phyloP scores from a whole-genome alignment of 2,329 filamentous ascomycete species.

The Stachybotrys elegans region DNA sequence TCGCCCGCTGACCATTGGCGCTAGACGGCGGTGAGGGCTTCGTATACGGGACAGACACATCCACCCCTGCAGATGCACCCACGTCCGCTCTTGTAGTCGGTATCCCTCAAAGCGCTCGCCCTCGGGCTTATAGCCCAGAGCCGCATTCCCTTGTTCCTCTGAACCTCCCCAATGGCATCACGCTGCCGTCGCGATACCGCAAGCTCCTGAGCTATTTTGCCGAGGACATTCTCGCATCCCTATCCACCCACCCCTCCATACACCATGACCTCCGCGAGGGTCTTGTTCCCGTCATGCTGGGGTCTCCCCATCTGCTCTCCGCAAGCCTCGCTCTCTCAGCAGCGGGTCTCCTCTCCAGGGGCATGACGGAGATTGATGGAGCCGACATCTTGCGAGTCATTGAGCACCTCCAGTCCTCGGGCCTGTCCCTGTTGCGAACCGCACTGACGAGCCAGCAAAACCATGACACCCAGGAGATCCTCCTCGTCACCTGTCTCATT shows the following conservation, averaged over 20 bases:
- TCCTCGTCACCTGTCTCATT: slow-evolving; percentile 21
- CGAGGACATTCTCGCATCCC: slow-evolving; percentile 16
- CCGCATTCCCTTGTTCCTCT: slow-evolving; percentile 9
- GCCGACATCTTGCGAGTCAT: slow-evolving; percentile 12
- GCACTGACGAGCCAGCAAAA: slow-evolving; percentile 14
- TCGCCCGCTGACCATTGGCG: too few relatives aligned
- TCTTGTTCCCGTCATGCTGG: slow-evolving; percentile 16
- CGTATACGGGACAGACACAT: too few relatives aligned
- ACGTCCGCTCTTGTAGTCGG: too few relatives aligned
- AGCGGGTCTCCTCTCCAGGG: slow-evolving; percentile 18
- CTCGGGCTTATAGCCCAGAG: too few relatives aligned
- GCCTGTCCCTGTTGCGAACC: slow-evolving; percentile 15
- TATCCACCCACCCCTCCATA: slow-evolving; percentile 20
- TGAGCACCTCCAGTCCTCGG: slow-evolving; percentile 18
- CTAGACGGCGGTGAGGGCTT: too few relatives aligned
- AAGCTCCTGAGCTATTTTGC: slow-evolving; percentile 19
- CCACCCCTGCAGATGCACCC: too few relatives aligned
- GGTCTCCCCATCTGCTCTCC: slow-evolving; percentile 20
- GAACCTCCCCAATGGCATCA: slow-evolving; percentile 16
- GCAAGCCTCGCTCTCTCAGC: slow-evolving; percentile 20
- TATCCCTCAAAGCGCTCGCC: too few relatives aligned
- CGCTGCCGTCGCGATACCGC: slow-evolving; percentile 14
- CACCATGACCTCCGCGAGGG: slow-evolving; percentile 19
- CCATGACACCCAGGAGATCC: slow-evolving; percentile 16
- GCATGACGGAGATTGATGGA: slow-evolving; percentile 15